phyloP scores from a whole-genome alignment of 2,329 filamentous ascomycete species.

The Paecilomyces formosus region DNA sequence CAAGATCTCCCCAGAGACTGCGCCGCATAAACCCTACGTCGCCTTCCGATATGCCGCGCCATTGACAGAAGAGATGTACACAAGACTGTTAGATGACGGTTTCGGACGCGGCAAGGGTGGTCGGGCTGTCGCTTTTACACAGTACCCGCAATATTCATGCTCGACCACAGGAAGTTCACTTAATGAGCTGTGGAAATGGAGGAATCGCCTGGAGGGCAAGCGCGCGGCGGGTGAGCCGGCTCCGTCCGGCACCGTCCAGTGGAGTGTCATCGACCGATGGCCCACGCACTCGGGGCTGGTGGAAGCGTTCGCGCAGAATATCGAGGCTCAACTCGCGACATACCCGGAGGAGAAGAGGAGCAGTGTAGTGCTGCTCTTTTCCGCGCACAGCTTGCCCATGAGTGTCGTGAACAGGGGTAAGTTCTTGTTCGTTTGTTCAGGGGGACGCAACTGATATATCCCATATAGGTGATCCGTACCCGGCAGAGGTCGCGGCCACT shows the following conservation, averaged over 20 bases:
- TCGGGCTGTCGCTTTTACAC: constrained; percentile 90
- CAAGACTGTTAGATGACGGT: constrained; percentile 72
- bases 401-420: constrained; percentile 85
- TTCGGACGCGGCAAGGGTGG: constrained; percentile 88
- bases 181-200: constrained; percentile 98
- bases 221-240: constrained; percentile 45
- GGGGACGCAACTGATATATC: constrained; percentile 11
- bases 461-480: constrained; percentile 74
- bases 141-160: constrained; percentile 98
- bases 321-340: constrained; percentile 73
- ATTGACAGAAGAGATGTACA: constrained; percentile 90
- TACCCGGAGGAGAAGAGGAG: constrained; percentile 77
- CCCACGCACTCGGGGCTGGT: constrained; percentile 84
- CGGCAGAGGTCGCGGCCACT: constrained; percentile 89
- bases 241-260: constrained; percentile 66
- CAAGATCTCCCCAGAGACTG: constrained; percentile 81
- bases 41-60: constrained; percentile 94
- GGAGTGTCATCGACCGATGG: constrained; percentile 98
- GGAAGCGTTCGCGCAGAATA: constrained; percentile 86
- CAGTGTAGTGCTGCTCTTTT: constrained; percentile 81
- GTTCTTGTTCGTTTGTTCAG: constrained; percentile 11
- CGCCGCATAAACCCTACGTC: constrained; percentile 94
- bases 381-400: constrained; percentile 95
- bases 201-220: constrained; percentile 75
- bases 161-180: constrained; percentile 93